These are phyloP conservation scores for Calocybe cyanea DNA, from an alignment of 768 basidiomycete genomes.

Conservation along the genomic window DNA sequence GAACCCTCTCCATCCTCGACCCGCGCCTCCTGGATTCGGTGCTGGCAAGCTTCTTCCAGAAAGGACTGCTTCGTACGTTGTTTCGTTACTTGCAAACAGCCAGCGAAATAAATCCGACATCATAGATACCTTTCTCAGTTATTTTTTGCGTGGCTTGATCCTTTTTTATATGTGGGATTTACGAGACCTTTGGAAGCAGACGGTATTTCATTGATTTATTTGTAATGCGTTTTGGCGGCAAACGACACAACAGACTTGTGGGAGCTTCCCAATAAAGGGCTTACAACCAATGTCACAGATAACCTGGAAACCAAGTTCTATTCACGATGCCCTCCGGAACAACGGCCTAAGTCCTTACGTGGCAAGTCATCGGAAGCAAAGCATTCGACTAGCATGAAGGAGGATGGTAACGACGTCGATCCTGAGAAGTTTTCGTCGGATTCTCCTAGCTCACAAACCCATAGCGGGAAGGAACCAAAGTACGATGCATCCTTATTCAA, in stretches of 20 bases:
- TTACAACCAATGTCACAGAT: constrained; percentile 32
- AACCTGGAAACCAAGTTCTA: constrained; percentile 40
- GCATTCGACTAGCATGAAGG: not conserved
- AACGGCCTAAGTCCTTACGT: constrained; percentile 24
- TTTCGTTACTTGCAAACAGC: not conserved
- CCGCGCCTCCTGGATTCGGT: constrained; percentile 19
- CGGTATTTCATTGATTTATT: constrained; percentile 25
- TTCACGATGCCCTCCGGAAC: constrained; percentile 35
- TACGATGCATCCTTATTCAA: constrained; percentile 49
- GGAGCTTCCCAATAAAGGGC: constrained; percentile 32
- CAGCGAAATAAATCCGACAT: not conserved
- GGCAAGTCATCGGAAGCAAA: not conserved
- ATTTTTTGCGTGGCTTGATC: constrained; percentile 43
- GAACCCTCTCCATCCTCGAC: constrained; percentile 17
- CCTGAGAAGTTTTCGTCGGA: not conserved
- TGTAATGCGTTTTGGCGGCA: no score
- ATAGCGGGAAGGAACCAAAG: not conserved
- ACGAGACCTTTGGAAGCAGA: constrained; percentile 47
- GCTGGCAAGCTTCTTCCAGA: constrained; percentile 17
- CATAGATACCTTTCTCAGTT: constrained; percentile 33
- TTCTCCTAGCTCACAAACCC: not conserved
- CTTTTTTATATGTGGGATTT: constrained; percentile 46
- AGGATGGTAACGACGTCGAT: not conserved
- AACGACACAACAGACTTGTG: constrained; percentile 36
- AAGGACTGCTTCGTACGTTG: constrained; percentile 14